Percentiles rank a stretch among this genome's conserved stretches.
These are phyloP conservation scores for Gautieria morchelliformis DNA, from an alignment of 768 basidiomycete species.

Conservation along the genomic window DNA sequence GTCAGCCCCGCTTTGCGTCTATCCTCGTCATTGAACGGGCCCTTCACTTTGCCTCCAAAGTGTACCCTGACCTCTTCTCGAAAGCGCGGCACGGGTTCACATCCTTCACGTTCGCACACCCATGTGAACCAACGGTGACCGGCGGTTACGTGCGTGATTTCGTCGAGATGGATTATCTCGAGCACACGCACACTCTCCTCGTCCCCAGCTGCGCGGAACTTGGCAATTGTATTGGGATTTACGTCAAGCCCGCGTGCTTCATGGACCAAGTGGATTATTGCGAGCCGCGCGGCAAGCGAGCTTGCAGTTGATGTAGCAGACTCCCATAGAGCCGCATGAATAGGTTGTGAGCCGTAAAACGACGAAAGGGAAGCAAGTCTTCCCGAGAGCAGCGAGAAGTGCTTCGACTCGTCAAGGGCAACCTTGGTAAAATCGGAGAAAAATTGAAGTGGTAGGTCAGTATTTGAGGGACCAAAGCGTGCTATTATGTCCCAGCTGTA, in stretches of 20 bases:
- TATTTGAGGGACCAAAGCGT: conserved; percentile 55
- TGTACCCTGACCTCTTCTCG: conserved; percentile 58
- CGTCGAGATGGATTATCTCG: conserved; percentile 72
- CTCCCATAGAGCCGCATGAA: conserved; percentile 76
- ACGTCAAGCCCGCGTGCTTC: conserved; percentile 80
- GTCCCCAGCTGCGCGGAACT: conserved; percentile 59
- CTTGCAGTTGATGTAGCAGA: conserved; percentile 58
- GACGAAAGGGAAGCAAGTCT: conserved; percentile 56
- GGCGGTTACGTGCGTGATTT: conserved; percentile 73
- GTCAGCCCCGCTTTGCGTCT: conserved; percentile 67
- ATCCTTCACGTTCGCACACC: conserved; percentile 46
- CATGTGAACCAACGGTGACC: conserved; percentile 82
- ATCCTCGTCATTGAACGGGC: conserved; percentile 74
- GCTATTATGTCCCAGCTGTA: conserved; percentile 76
- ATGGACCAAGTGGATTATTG: conserved; percentile 80
- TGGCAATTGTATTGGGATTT: conserved; percentile 70
- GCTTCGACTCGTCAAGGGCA: conserved; percentile 80
- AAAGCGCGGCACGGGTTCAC: conserved; percentile 57
- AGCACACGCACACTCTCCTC: conserved; percentile 54
- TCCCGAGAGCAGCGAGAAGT: conserved; percentile 61
- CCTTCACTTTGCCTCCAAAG: conserved; percentile 66
- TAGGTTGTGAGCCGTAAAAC: conserved; percentile 59
- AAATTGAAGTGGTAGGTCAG: conserved; percentile 58
- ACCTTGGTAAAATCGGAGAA: conserved; percentile 79
- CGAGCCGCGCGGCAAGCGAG: conserved; percentile 62